Evolutionary conservation across 306 rosid genomes (phyloP).

Genomic region (Quercus alba): DNA sequence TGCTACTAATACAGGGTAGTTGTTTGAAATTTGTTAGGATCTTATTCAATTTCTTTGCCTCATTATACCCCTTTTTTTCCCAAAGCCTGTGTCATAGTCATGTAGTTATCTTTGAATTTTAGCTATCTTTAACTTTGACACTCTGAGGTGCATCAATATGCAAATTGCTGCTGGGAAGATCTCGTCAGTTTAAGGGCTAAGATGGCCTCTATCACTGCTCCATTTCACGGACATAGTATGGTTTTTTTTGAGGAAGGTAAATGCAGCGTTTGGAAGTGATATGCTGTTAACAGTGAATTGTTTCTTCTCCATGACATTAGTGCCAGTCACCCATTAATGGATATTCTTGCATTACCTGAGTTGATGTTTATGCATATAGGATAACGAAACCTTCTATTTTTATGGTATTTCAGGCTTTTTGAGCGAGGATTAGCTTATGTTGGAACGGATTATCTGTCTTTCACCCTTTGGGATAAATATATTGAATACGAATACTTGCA

Average conservation of each 20-base stretch:
- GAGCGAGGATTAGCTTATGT: conserved; percentile 95
- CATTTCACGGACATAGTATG: conserved; percentile 94
- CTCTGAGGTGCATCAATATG: conserved; percentile 89
- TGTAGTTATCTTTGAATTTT: conserved; percentile 57
- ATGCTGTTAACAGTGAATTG: conserved; percentile 91
- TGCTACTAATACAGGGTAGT: conserved; percentile 38
- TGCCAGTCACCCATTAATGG: conserved; percentile 63
- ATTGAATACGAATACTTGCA: conserved; percentile 96
- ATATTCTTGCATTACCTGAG: conserved; percentile 42
- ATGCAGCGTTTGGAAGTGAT: conserved; percentile 97
- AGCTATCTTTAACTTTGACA: conserved; percentile 76
- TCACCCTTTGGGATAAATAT: conserved; percentile 95
- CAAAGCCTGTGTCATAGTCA: conserved; percentile 43
- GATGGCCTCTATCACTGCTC: conserved; percentile 99
- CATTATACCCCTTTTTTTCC: conserved; percentile 14
- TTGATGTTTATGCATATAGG: conserved; percentile 28
- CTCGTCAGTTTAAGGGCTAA: conserved; percentile 94
- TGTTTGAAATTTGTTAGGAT: conserved; percentile 29
- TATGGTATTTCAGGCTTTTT: conserved; percentile 75
- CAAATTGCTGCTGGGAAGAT: conserved; percentile 99
- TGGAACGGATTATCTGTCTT: conserved; percentile 95
- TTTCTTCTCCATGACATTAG: conserved; percentile 65
- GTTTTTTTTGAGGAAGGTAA: conserved; percentile 94
- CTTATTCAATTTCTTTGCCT: conserved; percentile 11
- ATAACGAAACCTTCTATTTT: conserved; percentile 35